phyloP scores from a whole-genome alignment of 177 flowering plant genomes.

The Vitis hybrid region DNA sequence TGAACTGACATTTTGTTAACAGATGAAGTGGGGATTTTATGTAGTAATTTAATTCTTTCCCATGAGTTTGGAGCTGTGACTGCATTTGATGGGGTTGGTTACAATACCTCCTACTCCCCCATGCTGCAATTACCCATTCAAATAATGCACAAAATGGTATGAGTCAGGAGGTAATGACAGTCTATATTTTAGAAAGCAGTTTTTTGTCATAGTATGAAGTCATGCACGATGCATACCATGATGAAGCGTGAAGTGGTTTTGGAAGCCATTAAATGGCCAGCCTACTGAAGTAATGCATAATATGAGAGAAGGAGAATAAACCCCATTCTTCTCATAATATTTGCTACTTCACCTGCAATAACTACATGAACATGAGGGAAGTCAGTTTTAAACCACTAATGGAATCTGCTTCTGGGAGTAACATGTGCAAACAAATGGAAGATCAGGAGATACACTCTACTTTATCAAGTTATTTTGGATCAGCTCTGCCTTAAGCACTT shows the following conservation, averaged over 20 bases:
- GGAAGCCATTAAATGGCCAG: background rate
- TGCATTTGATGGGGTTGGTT: background rate
- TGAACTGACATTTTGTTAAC: background rate
- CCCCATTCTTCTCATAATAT: background rate
- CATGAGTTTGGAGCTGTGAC: background rate
- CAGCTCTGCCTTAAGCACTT: no score
- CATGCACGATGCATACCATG: background rate
- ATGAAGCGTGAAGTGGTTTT: background rate
- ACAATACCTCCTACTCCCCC: background rate
- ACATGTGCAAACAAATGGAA: no score
- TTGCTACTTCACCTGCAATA: background rate
- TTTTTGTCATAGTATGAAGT: background rate
- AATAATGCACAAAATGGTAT: background rate
- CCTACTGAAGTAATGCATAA: background rate
- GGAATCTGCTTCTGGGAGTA: no score
- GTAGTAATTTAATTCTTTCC: background rate
- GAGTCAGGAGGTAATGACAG: no score
- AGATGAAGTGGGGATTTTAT: background rate
- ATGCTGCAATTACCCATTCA: background rate
- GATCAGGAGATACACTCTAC: no score
- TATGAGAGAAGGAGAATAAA: background rate
- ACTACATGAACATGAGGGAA: background rate
- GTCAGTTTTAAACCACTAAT: no score
- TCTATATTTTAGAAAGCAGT: no score
- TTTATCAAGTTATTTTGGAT: no score